phyloP scores from a whole-genome alignment of 805 yeast species.

The Metschnikowia kunwiensis region DNA sequence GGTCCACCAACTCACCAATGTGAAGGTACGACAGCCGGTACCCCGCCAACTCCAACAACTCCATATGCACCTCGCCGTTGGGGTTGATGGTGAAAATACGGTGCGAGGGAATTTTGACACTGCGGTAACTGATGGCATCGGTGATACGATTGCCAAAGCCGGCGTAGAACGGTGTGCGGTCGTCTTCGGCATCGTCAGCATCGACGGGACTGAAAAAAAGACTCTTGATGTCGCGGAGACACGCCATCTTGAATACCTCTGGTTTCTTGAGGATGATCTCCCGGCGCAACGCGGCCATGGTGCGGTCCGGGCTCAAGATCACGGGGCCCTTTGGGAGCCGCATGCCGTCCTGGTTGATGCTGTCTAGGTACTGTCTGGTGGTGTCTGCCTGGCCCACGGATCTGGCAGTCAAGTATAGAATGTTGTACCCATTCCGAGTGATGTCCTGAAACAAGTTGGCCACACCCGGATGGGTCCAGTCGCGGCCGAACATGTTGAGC shows the following conservation, averaged over 20 bases:
- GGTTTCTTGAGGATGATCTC: conserved; percentile 94
- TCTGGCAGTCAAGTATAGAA: conserved; percentile 90
- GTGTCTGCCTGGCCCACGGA: conserved; percentile 94
- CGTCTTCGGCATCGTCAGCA: conserved; percentile 32
- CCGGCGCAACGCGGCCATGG: conserved; percentile 89
- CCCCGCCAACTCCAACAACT: conserved; percentile 89
- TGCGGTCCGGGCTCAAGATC: conserved; percentile 89
- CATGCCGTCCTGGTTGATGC: conserved; percentile 67
- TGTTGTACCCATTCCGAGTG: conserved; percentile 80
- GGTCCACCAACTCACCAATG: conserved; percentile 93
- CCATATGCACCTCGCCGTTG: conserved; percentile 97
- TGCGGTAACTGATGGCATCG: conserved; percentile 91
- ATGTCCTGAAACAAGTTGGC: conserved; percentile 91
- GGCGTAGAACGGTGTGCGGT: conserved; percentile 85
- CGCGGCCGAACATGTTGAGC: conserved; percentile 86
- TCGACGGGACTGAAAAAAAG: conserved; percentile 46
- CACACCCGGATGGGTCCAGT: conserved; percentile 98
- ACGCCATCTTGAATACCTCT: conserved; percentile 98
- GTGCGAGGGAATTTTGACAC: conserved; percentile 91
- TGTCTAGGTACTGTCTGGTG: conserved; percentile 77
- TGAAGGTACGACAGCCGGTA: conserved; percentile 82
- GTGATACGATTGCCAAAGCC: conserved; percentile 97
- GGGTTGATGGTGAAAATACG: conserved; percentile 94
- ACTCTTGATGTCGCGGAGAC: conserved; percentile 78
- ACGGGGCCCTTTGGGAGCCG: conserved; percentile 89